A percentile compares a stretch with the other conserved stretches of the same genome.
Conservation (phyloP, 2,329 filamentous ascomycete species). For the Cadophora sp. region DNA sequence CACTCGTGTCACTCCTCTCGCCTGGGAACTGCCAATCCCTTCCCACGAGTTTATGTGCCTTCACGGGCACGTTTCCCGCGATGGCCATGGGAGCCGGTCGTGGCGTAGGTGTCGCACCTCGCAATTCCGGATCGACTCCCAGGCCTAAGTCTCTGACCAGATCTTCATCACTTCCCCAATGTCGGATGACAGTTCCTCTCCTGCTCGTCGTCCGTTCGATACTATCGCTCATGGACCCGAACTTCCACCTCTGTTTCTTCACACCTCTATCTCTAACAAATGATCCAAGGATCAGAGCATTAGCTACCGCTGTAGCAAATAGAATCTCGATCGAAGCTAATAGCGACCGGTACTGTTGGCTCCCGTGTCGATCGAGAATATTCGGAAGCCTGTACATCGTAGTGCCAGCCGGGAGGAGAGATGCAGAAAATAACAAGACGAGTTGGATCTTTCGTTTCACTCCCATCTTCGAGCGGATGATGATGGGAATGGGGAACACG, state of each 20-base stretch:
- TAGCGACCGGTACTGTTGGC: conserved; percentile 87
- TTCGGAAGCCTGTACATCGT: conserved; percentile 83
- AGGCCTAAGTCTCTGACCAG: conserved; percentile 82
- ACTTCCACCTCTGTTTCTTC: conserved; percentile 86
- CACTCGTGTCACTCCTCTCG: conserved; percentile 42
- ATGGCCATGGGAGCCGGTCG: conserved; percentile 44
- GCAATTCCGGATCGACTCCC: conserved; percentile 62
- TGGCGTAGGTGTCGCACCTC: conserved; percentile 43
- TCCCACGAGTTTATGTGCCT: conserved; percentile 30
- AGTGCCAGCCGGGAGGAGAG: conserved; percentile 78
- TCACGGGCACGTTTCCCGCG: conserved; percentile 36
- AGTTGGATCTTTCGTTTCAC: conserved; percentile 81
- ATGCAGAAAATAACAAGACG: conserved; percentile 81
- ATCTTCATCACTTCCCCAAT: conserved; percentile 92
- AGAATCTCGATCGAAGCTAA: conserved; percentile 90
- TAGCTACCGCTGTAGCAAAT: conserved; percentile 85
- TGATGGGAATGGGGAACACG: conserved; percentile 87
- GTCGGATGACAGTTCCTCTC: conserved; percentile 59
- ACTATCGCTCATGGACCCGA: conserved; percentile 65
- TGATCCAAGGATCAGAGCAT: conserved; percentile 87
- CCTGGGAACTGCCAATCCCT: conserved; percentile 42
- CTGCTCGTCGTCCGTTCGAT: conserved; percentile 55
- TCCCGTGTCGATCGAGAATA: conserved; percentile 72
- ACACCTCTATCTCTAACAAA: conserved; percentile 90
- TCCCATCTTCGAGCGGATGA: conserved; percentile 78